A percentile compares a stretch with the other conserved stretches of the same genome.
phyloP scores from a whole-genome alignment of 140 eudicot genomes.

The Oenanthe javanica region DNA sequence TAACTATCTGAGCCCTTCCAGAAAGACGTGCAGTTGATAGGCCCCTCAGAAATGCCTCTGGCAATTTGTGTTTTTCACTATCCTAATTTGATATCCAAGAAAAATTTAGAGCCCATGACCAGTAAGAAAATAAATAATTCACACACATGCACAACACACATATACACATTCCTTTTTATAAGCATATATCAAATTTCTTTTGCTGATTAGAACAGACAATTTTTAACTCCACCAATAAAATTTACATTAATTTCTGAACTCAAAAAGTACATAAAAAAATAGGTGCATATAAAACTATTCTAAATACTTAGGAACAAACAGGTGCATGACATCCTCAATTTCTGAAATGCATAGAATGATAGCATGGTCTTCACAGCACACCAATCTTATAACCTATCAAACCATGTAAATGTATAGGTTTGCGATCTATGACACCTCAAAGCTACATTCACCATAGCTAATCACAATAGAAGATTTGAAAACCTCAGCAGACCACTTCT shows the following conservation, averaged over 20 bases:
- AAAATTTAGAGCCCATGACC: not conserved
- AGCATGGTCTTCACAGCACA: not conserved
- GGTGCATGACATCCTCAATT: not conserved
- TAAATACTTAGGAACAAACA: not conserved
- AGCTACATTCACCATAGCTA: not conserved
- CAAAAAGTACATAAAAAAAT: not conserved
- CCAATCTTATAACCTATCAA: not conserved
- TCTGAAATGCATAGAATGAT: not conserved
- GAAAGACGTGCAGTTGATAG: slow-evolving; percentile 75
- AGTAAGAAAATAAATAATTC: not conserved
- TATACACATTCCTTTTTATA: not conserved
- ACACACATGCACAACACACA: not conserved
- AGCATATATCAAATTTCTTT: not conserved
- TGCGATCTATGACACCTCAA: not conserved
- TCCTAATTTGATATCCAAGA: slow-evolving; percentile 29
- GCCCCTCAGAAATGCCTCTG: slow-evolving; percentile 67
- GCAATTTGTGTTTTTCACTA: slow-evolving; percentile 36
- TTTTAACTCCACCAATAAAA: not conserved
- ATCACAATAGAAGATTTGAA: not conserved
- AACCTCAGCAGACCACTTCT: not conserved
- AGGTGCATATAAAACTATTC: no score
- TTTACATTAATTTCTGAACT: not conserved
- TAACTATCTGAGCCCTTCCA: slow-evolving; percentile 77
- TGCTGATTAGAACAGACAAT: not conserved
- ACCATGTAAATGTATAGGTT: not conserved